Base-by-base conservation (phyloP, 2,329 filamentous ascomycete species). In the Pseudopyrenochaeta lycopersici region DNA sequence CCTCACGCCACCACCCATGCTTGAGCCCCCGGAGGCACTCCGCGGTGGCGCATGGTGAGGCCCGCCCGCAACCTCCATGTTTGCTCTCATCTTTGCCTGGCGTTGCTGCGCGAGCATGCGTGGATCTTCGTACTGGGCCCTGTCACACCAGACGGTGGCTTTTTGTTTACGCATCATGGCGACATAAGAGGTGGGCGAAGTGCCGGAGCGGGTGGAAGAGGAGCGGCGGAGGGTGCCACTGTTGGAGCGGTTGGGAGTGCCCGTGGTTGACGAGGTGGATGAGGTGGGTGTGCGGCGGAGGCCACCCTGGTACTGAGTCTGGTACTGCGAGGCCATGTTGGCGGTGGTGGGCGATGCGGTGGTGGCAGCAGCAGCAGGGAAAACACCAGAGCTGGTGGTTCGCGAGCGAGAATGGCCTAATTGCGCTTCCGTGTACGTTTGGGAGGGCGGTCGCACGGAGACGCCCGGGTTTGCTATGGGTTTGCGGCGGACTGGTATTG, bases 61-160 rank as follows among this genome's bases (percentile, higher is more conserved):
- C 46, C 87, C 84, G 45, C 89, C 90, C 43, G 89, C 87, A 7
- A 98, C 88, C 78, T 97, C 92, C 67, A 90, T 87, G 50, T 89
- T 88, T 11, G 95, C 95, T 43, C 92, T 85, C 80, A 91, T 88
- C 81, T 95, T 96, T 53, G 93, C 95, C 32, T 90, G 90, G 52
- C 90, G 86, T 75, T 96, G 92, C 68, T 93, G 90, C 23, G 92
- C 92, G 3, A 89, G 80, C 52, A 95, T 80, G 45, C 92, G 85
- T 0, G 94, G 91, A 73, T 99, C 95, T 76, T 98, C 92, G 58
- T 91, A 88, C 75, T 99, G 95, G 9, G 94, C 86, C 48, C 93
- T 89, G 73, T 98, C 95, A 80, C 93, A 97, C 95, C 95, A 99
- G 4, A 99, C 95, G 0, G 95, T 99, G 29, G 92, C 95, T 76